Percentiles rank a stretch among this genome's conserved stretches.
Conservation (phyloP, 108 stramenopile genomes). For the Schizochytrium sp. region DNA sequence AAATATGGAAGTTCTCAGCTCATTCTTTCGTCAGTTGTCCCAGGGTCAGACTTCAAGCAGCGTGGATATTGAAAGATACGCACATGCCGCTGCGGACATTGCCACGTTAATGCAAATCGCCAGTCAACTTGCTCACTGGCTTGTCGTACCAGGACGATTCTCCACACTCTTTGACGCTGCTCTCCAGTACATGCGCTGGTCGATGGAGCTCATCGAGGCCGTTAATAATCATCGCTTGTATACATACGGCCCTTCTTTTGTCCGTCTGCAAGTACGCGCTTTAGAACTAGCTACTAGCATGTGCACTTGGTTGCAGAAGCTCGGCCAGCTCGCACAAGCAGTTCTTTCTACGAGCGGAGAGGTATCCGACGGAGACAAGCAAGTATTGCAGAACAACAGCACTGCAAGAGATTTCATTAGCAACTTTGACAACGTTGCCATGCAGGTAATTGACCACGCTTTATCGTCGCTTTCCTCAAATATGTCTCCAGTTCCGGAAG, state of each 20-base stretch:
- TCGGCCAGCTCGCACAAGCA: slow-evolving; percentile 10
- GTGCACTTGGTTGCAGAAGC: slow-evolving; percentile 30
- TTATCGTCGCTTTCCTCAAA: not conserved
- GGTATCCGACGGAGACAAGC: not conserved
- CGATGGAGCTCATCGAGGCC: slow-evolving; percentile 30
- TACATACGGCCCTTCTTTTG: not conserved
- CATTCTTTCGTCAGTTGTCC: slow-evolving; percentile 1
- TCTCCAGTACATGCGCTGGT: not conserved
- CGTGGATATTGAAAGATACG: not conserved
- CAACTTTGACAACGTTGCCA: not conserved
- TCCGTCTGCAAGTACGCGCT: slow-evolving; percentile 21
- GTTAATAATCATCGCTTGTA: slow-evolving; percentile 14
- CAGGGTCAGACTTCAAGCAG: not conserved
- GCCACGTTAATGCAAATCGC: slow-evolving; percentile 22
- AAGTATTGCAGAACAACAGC: not conserved
- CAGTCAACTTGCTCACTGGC: slow-evolving; percentile 19
- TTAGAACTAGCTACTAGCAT: not conserved
- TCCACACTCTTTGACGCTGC: slow-evolving; percentile 35
- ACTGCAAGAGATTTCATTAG: not conserved
- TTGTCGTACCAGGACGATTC: not conserved
- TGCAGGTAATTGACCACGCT: slow-evolving; percentile 26
- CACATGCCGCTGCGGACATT: slow-evolving; percentile 11
- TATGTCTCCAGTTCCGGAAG: slow-evolving; percentile 26
- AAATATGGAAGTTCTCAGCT: not conserved
- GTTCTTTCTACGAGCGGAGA: slow-evolving; percentile 18